Conservation (phyloP, 2,329 filamentous ascomycete genomes). For the Botrytis fabae region DNA sequence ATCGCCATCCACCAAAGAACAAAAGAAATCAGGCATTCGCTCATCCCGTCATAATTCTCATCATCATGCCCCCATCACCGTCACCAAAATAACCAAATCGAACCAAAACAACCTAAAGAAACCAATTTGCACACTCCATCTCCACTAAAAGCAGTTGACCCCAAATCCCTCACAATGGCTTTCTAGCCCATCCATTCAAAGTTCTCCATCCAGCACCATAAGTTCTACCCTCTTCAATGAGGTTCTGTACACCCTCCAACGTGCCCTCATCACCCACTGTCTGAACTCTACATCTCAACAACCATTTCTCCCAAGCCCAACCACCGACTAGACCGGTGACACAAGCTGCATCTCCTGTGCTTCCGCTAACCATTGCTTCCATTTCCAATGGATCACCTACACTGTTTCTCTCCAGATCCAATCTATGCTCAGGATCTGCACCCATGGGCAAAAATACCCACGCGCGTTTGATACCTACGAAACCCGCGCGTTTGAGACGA, state of each 20-base stretch:
- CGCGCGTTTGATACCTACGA: conserved; percentile 75
- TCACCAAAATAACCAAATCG: background rate
- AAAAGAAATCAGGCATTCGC: background rate
- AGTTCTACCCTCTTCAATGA: conserved; percentile 63
- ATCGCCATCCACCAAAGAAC: background rate
- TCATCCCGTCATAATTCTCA: background rate
- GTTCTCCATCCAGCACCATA: conserved; percentile 61
- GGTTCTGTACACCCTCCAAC: conserved; percentile 59
- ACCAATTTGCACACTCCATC: background rate
- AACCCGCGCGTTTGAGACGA: conserved; percentile 73
- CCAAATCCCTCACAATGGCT: conserved; percentile 47
- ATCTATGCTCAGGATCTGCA: conserved; percentile 46
- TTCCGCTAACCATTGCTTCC: conserved; percentile 66
- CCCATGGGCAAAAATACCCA: conserved; percentile 92
- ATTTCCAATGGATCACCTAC: conserved; percentile 51
- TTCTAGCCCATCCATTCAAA: conserved; percentile 64
- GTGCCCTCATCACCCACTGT: conserved; percentile 70
- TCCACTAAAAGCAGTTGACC: background rate
- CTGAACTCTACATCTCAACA: conserved; percentile 83
- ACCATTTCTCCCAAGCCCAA: conserved; percentile 96
- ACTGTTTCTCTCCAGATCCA: conserved; percentile 43
- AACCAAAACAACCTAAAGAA: conserved; percentile 13
- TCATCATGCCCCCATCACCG: background rate
- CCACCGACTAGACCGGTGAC: conserved; percentile 81
- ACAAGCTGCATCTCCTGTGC: conserved; percentile 69